phyloP scores from a whole-genome alignment of 148 eudicot genomes.

The Rhododendron williamsianum region DNA sequence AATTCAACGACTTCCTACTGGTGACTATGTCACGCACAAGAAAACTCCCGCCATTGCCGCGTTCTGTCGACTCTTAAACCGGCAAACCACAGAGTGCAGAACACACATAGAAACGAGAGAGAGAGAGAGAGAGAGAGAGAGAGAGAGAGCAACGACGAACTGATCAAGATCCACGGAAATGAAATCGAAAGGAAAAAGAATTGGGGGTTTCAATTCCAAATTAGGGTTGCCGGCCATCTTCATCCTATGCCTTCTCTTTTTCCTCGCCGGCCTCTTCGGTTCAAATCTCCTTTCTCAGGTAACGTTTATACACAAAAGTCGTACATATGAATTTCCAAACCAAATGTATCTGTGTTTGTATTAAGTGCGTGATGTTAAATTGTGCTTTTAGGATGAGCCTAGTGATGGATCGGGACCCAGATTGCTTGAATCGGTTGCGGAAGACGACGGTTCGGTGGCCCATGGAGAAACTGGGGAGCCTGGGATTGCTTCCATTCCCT shows the following conservation, averaged over 20 bases:
- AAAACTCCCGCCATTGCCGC: conserved; percentile 24
- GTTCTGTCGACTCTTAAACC: neutral
- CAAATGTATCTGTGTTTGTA: neutral
- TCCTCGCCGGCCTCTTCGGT: conserved; percentile 51
- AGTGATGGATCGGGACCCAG: conserved; percentile 28
- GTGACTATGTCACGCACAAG: neutral
- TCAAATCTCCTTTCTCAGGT: conserved; percentile 49
- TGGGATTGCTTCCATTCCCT: conserved; percentile 46
- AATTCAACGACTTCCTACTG: neutral
- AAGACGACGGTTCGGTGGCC: conserved; percentile 22
- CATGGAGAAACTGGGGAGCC: conserved; percentile 58
- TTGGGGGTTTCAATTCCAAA: conserved; percentile 19
- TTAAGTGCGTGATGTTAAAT: neutral
- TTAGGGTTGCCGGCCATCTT: conserved; percentile 45
- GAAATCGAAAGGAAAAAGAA: conserved; percentile 12
- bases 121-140: neutral
- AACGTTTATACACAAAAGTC: neutral
- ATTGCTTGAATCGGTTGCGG: conserved; percentile 34
- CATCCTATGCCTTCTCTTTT: conserved; percentile 43
- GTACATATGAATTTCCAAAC: neutral
- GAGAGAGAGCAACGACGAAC: neutral
- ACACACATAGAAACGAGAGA: too few species aligned
- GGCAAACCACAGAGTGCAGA: neutral
- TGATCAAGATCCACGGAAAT: neutral
- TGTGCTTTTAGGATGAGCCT: conserved; percentile 22